A percentile compares a stretch with the other conserved stretches of the same genome.
phyloP scores from a whole-genome alignment of 73 alveolate genomes.

The Paramecium tetraurelia region DNA sequence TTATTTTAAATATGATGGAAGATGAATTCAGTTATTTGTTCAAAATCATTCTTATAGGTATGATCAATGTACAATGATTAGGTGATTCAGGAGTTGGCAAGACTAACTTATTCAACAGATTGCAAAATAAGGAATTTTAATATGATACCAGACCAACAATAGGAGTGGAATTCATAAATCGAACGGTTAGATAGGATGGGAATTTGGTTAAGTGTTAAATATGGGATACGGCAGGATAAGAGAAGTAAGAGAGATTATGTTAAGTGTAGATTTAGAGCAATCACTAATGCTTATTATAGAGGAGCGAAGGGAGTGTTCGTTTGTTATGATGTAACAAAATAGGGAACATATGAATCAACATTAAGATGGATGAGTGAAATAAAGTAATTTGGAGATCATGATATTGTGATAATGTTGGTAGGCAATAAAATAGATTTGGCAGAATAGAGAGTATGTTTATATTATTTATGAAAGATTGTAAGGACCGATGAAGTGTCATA shows the following conservation, averaged over 20 bases:
- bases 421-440: constrained; percentile 84
- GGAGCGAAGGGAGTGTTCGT: constrained; percentile 94
- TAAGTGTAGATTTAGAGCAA: constrained; percentile 66
- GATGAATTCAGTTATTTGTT: constrained; percentile 47
- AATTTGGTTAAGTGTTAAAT: constrained; percentile 77
- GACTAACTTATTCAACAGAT: constrained; percentile 65
- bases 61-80: background rate
- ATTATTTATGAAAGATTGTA: constrained; percentile 24
- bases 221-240: constrained; percentile 93
- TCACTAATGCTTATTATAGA: constrained; percentile 88
- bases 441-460: constrained; percentile 51
- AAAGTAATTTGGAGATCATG: constrained; percentile 83
- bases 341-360: constrained; percentile 78
- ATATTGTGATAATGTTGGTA: constrained; percentile 76
- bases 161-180: constrained; percentile 80
- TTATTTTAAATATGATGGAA: background rate
- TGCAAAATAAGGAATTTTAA: constrained; percentile 21
- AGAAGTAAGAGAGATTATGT: constrained; percentile 51
- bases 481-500: constrained; percentile 69
- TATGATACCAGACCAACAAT: constrained; percentile 62
- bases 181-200: constrained; percentile 69
- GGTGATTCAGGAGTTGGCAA: constrained; percentile 88
- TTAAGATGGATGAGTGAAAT: constrained; percentile 84
- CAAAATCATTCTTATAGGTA: constrained; percentile 72
- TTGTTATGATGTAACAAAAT: constrained; percentile 89